Conservation (phyloP, 2,329 filamentous ascomycete species). For the Fusarium sp. region DNA sequence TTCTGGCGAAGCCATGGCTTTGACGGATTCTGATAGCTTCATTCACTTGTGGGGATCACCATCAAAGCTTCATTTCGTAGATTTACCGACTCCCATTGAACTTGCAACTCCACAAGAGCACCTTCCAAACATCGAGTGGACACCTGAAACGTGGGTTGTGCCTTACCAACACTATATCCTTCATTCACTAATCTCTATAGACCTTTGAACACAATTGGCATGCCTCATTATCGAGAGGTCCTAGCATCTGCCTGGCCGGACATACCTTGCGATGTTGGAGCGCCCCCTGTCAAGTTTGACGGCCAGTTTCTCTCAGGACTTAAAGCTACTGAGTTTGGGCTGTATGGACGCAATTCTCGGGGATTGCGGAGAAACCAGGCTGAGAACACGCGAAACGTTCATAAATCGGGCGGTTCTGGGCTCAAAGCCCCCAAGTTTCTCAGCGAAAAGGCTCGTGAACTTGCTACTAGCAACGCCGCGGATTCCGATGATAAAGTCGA, state of each 20-base stretch:
- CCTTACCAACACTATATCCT: too few relatives aligned
- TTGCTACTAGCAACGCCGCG: constrained; percentile 59
- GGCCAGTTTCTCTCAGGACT: constrained; percentile 74
- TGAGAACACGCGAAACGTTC: constrained; percentile 76
- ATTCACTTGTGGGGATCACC: constrained; percentile 92
- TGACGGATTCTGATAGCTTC: constrained; percentile 81
- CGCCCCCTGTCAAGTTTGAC: constrained; percentile 81
- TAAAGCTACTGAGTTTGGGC: constrained; percentile 78
- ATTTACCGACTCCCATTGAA: constrained; percentile 81
- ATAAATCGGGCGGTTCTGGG: constrained; percentile 69
- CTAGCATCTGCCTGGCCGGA: constrained; percentile 93
- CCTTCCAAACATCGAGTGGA: constrained; percentile 73
- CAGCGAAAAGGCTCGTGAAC: constrained; percentile 88
- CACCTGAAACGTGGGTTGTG: constrained; percentile 71
- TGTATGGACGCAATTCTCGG: constrained; percentile 81
- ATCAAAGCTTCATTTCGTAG: constrained; percentile 86
- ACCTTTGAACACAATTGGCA: constrained; percentile 85
- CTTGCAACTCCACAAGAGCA: constrained; percentile 76
- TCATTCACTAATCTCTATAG: constrained; percentile 53
- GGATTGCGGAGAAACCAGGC: constrained; percentile 83
- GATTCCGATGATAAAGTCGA: constrained; percentile 58
- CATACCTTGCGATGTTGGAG: constrained; percentile 85
- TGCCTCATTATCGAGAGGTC: constrained; percentile 92
- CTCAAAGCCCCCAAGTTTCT: constrained; percentile 88
- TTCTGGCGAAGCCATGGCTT: constrained; percentile 85